A percentile compares a stretch with the other conserved stretches of the same genome.
Conservation (phyloP, 768 basidiomycete species). For the Stropharia rugosoannulata region DNA sequence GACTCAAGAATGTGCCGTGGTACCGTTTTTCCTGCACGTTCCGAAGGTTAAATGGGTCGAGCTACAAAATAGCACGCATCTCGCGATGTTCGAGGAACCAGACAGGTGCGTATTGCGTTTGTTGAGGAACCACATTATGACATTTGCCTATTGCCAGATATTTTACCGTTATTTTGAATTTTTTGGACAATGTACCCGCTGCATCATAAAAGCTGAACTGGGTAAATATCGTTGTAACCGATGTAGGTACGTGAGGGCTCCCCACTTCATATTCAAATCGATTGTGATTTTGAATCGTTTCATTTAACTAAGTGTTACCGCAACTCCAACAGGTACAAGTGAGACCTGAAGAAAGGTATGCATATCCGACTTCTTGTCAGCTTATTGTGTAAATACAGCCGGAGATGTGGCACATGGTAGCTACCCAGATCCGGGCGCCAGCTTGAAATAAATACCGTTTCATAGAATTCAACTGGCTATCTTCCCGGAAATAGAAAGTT, state of each 20-base stretch:
- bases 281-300: too few species aligned
- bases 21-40: background rate
- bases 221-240: background rate
- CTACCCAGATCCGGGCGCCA: too few species aligned
- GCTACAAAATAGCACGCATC: constrained; percentile 1
- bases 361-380: too few species aligned
- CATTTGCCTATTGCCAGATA: background rate
- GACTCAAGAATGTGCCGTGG: constrained; percentile 1
- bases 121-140: background rate
- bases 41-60: background rate
- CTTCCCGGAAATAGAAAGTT: too few species aligned
- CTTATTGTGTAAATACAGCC: too few species aligned
- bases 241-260: background rate
- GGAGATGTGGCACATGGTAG: too few species aligned
- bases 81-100: constrained; percentile 5
- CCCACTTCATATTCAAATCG: too few species aligned
- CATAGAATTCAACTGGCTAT: too few species aligned
- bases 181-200: background rate
- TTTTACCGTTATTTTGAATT: background rate
- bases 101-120: background rate
- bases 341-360: too few species aligned
- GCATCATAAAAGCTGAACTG: background rate
- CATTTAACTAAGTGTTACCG: too few species aligned
- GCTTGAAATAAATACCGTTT: too few species aligned
- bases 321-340: too few species aligned